Evolutionary conservation across 352 stramenopile genomes (phyloP).

Genomic region (Phytophthora brassicae): DNA sequence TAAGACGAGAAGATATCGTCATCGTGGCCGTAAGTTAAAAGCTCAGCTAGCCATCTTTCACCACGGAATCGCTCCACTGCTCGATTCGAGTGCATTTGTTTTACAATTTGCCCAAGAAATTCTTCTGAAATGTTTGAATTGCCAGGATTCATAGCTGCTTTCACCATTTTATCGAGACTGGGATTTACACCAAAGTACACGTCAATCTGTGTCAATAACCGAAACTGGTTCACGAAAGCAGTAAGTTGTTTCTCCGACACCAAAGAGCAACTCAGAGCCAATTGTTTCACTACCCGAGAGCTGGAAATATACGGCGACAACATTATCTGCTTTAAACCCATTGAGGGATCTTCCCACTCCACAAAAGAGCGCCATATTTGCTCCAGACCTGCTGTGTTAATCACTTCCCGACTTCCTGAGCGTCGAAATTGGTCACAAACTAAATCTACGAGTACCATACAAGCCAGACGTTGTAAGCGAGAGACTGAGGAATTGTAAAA

Average conservation of each 20-base stretch:
- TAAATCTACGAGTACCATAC: slow-evolving; percentile 36
- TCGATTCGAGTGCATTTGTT: slow-evolving; percentile 30
- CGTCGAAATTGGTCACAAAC: slow-evolving; percentile 36
- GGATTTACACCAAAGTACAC: slow-evolving; percentile 49
- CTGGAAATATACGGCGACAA: slow-evolving; percentile 27
- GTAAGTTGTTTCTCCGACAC: slow-evolving; percentile 44
- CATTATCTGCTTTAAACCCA: slow-evolving; percentile 17
- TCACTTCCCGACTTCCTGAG: slow-evolving; percentile 17
- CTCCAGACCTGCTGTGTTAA: slow-evolving; percentile 25
- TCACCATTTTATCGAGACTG: slow-evolving; percentile 33
- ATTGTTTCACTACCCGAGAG: slow-evolving; percentile 26
- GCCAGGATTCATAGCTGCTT: slow-evolving; percentile 18
- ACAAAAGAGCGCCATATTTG: slow-evolving; percentile 31
- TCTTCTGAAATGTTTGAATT: slow-evolving; percentile 22
- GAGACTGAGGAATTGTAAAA: slow-evolving; percentile 35
- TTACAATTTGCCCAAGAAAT: slow-evolving; percentile 34
- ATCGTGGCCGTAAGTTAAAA: slow-evolving; percentile 33
- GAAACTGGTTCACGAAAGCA: slow-evolving; percentile 42
- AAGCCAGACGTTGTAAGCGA: slow-evolving; percentile 25
- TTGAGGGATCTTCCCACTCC: slow-evolving; percentile 25
- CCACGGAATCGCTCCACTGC: slow-evolving; percentile 44
- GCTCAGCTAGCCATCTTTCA: slow-evolving; percentile 56
- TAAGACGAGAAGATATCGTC: slow-evolving; percentile 31
- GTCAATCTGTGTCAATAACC: slow-evolving; percentile 40
- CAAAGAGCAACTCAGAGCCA: slow-evolving; percentile 19